These are phyloP conservation scores for Elsinoe fawcettii DNA, from an alignment of 2,329 filamentous ascomycete species.

Conservation along the genomic window DNA sequence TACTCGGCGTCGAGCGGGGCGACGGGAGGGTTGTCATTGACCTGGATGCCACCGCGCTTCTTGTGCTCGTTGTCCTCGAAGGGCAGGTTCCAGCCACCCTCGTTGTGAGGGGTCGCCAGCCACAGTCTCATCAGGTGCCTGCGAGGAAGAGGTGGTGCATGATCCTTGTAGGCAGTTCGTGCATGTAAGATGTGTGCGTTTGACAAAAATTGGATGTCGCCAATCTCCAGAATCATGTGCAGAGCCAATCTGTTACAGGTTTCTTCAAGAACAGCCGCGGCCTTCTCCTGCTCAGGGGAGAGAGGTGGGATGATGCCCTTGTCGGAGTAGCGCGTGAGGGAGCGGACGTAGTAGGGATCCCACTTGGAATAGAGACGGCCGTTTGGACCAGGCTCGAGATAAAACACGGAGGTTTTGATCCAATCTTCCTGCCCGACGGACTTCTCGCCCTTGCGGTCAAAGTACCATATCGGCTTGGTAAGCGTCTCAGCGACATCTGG, in stretches of 20 bases:
- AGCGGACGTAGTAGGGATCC: slow-evolving; percentile 82
- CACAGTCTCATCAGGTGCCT: slow-evolving; percentile 77
- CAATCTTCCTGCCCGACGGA: slow-evolving; percentile 67
- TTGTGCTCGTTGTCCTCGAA: slow-evolving; percentile 74
- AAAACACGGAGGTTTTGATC: slow-evolving; percentile 65
- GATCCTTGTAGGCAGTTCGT: slow-evolving; percentile 69
- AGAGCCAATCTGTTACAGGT: slow-evolving; percentile 65
- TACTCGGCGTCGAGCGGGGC: slow-evolving; percentile 73
- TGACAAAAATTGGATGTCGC: slow-evolving; percentile 79
- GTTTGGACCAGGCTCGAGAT: slow-evolving; percentile 61
- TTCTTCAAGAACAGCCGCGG: slow-evolving; percentile 63
- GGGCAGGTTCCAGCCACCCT: slow-evolving; percentile 79
- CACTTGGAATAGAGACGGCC: slow-evolving; percentile 73
- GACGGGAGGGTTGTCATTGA: slow-evolving; percentile 68
- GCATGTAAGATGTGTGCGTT: slow-evolving; percentile 78
- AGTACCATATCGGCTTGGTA: slow-evolving; percentile 78
- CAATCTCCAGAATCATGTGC: slow-evolving; percentile 80
- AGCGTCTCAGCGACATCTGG: slow-evolving; percentile 71
- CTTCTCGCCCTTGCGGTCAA: slow-evolving; percentile 81
- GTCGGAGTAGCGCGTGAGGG: slow-evolving; percentile 65
- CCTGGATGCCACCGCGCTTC: slow-evolving; percentile 84
- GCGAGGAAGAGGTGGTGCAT: slow-evolving; percentile 58
- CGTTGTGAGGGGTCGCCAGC: slow-evolving; percentile 71
- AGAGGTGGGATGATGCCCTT: slow-evolving; percentile 64
- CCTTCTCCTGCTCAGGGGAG: slow-evolving; percentile 59